Evolutionary conservation across 2,329 filamentous ascomycete species (phyloP).

Genomic region (Aspergillus uvarum): DNA sequence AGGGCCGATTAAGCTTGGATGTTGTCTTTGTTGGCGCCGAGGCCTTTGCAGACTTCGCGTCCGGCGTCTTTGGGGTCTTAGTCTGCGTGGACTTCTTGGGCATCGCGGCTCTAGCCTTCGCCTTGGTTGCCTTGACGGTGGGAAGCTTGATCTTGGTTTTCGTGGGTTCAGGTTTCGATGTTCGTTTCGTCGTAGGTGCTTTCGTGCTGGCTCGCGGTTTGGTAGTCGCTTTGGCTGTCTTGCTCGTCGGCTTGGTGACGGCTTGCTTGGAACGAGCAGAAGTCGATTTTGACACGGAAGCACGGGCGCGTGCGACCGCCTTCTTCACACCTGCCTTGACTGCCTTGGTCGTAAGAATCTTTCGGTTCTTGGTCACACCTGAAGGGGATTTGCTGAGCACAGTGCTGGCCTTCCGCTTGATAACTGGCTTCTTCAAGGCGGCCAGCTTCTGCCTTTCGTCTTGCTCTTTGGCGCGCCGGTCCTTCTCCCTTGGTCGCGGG

Average conservation of each 20-base stretch:
- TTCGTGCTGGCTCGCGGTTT: conserved; percentile 16
- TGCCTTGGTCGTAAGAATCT: conserved; percentile 27
- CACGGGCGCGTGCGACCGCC: conserved; percentile 25
- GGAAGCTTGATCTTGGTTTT: conserved; percentile 31
- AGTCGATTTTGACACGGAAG: conserved; percentile 23
- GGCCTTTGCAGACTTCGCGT: conserved; percentile 15
- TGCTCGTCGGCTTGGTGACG: conserved; percentile 20
- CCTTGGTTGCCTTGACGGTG: conserved; percentile 27
- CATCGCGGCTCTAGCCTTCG: conserved; percentile 29
- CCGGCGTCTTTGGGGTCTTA: conserved; percentile 11
- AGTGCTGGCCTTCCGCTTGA: conserved; percentile 36
- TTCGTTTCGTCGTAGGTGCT: conserved; percentile 14
- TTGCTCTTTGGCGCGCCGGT: conserved; percentile 34
- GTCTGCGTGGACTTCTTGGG: conserved; percentile 10
- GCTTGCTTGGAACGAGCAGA: conserved; percentile 18
- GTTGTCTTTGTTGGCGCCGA: conserved; percentile 13
- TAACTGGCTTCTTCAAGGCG: conserved; percentile 21
- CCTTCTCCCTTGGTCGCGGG: conserved; percentile 53
- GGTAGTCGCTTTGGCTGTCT: conserved; percentile 18
- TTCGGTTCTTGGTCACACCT: conserved; percentile 34
- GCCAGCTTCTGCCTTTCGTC: conserved; percentile 28
- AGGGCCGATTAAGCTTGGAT: conserved; percentile 29
- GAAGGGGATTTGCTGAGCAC: conserved; percentile 28
- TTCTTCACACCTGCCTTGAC: conserved; percentile 38
- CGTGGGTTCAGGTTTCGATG: conserved; percentile 16